phyloP scores from a whole-genome alignment of 2,329 filamentous ascomycete genomes.

The Cladosporium sp. region DNA sequence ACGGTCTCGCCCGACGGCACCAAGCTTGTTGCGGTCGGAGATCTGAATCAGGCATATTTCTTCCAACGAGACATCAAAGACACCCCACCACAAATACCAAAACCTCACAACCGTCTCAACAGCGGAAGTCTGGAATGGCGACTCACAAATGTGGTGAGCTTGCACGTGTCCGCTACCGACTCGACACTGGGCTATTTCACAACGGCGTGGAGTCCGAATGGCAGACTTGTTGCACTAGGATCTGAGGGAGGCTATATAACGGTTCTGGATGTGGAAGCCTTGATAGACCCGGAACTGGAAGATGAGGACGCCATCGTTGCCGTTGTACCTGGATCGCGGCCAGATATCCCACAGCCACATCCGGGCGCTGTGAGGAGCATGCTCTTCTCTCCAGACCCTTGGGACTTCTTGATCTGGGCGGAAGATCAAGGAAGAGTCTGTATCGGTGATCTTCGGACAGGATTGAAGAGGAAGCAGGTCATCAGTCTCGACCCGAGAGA shows the following conservation, averaged over 20 bases:
- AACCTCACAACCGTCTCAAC: conserved; percentile 35
- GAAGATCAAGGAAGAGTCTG: conserved; percentile 78
- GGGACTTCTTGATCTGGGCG: conserved; percentile 88
- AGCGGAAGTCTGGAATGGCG: conserved; percentile 37
- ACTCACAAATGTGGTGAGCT: conserved; percentile 36
- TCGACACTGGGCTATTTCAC: conserved; percentile 63
- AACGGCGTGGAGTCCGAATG: conserved; percentile 70
- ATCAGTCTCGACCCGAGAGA: conserved; percentile 58
- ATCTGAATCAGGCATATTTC: conserved; percentile 81
- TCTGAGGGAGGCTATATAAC: conserved; percentile 79
- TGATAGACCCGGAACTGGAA: conserved; percentile 33
- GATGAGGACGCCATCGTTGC: conserved; percentile 64
- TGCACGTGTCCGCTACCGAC: conserved; percentile 33
- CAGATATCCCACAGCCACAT: conserved; percentile 48
- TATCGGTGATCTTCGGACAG: conserved; percentile 66
- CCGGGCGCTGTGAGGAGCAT: conserved; percentile 82
- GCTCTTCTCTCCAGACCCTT: conserved; percentile 84
- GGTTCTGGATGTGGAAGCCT: conserved; percentile 59
- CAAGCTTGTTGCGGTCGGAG: conserved; percentile 77
- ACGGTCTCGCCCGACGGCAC: conserved; percentile 87
- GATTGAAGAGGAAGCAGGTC: conserved; percentile 64
- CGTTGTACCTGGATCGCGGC: conserved; percentile 72
- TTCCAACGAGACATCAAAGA: conserved; percentile 53
- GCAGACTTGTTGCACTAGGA: conserved; percentile 67
- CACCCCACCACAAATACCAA: conserved; percentile 32